A percentile compares a stretch with the other conserved stretches of the same genome.
Evolutionary conservation across 106 monocot species (phyloP).

Genomic region (Gastrodia elata): DNA sequence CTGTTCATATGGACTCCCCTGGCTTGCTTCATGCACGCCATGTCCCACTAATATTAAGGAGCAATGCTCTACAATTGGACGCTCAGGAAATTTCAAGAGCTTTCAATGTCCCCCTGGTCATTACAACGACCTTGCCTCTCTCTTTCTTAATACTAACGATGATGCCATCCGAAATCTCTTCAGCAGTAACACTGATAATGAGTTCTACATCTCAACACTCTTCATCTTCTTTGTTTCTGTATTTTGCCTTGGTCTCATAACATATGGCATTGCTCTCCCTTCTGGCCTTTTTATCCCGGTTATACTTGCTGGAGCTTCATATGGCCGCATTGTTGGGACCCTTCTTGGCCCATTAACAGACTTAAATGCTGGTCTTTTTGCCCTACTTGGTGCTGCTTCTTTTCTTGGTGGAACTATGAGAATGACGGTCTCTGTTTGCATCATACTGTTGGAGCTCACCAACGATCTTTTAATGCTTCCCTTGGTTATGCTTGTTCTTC

Average conservation of each 20-base stretch:
- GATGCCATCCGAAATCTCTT: slow-evolving; percentile 86
- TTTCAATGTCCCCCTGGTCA: slow-evolving; percentile 81
- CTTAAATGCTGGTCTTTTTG: slow-evolving; percentile 74
- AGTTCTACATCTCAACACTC: slow-evolving; percentile 54
- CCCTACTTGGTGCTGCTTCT: slow-evolving; percentile 81
- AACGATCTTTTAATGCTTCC: slow-evolving; percentile 90
- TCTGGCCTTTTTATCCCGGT: slow-evolving; percentile 96
- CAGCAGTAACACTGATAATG: slow-evolving; percentile 42
- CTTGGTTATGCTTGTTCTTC: slow-evolving; percentile 83
- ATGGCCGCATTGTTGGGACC: slow-evolving; percentile 67
- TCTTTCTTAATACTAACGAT: slow-evolving; percentile 86
- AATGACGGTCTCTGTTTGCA: slow-evolving; percentile 92
- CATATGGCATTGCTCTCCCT: slow-evolving; percentile 83
- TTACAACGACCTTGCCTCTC: slow-evolving; percentile 88
- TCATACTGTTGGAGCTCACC: slow-evolving; percentile 92
- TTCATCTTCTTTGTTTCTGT: slow-evolving; percentile 51
- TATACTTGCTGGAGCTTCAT: slow-evolving; percentile 75
- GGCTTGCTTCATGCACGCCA: slow-evolving; percentile 61
- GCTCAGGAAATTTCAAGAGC: slow-evolving; percentile 70
- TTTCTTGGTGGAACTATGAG: slow-evolving; percentile 98
- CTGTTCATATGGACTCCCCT: slow-evolving; percentile 85
- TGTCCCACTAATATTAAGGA: slow-evolving; percentile 43
- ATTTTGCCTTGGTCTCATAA: slow-evolving; percentile 71
- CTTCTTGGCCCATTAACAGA: slow-evolving; percentile 37
- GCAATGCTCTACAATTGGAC: slow-evolving; percentile 64